A percentile compares a stretch with the other conserved stretches of the same genome.
phyloP scores from a whole-genome alignment of 192 early-diverging fungal genomes.

The Gaertneriomyces sp. region DNA sequence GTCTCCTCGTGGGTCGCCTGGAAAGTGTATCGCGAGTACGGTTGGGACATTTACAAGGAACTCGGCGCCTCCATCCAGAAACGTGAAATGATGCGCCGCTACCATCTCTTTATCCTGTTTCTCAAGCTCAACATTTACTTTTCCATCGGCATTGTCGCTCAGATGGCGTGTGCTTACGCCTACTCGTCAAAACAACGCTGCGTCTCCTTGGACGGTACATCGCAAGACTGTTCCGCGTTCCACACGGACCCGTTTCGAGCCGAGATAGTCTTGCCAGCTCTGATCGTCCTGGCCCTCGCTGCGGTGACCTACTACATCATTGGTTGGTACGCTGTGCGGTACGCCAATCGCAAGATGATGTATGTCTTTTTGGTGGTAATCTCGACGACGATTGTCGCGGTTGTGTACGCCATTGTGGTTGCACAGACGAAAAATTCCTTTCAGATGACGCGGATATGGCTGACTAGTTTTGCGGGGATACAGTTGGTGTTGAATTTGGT shows the following conservation, averaged over 20 bases:
- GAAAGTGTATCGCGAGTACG: conserved; percentile 49
- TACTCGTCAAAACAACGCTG: not conserved
- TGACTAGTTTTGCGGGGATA: conserved; percentile 16
- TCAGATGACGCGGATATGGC: conserved; percentile 14
- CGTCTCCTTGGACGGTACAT: not conserved
- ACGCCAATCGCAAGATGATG: conserved; percentile 22
- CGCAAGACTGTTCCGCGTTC: not conserved
- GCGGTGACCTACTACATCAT: conserved; percentile 12
- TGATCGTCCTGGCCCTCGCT: conserved; percentile 22
- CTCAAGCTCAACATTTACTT: conserved; percentile 44
- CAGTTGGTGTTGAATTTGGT: conserved; percentile 28
- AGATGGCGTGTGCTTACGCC: conserved; percentile 6
- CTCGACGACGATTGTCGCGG: conserved; percentile 19
- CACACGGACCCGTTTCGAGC: not conserved
- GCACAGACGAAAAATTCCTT: not conserved
- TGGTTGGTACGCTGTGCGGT: conserved; percentile 31
- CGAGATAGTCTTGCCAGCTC: conserved; percentile 18
- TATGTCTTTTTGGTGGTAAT: conserved; percentile 26
- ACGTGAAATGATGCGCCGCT: conserved; percentile 32
- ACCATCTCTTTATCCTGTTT: conserved; percentile 43
- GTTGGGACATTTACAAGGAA: conserved; percentile 55
- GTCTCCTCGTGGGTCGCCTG: conserved; percentile 28
- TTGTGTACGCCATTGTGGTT: conserved; percentile 21
- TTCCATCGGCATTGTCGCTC: conserved; percentile 24
- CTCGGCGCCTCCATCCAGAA: conserved; percentile 43